phyloP scores from a whole-genome alignment of 2,329 filamentous ascomycete species.

The Hymenoscyphus fraxineus region DNA sequence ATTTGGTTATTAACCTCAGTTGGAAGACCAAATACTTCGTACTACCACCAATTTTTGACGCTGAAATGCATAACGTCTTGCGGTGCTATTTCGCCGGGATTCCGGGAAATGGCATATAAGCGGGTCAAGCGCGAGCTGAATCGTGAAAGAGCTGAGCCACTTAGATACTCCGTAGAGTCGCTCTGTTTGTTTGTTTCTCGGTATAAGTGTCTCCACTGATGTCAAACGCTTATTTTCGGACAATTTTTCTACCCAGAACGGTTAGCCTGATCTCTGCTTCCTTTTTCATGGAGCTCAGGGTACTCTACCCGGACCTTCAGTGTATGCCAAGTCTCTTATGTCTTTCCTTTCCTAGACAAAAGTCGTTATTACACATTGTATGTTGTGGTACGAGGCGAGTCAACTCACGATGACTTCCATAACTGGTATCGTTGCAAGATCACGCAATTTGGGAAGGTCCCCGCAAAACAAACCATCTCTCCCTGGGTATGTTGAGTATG shows the following conservation, averaged over 20 bases:
- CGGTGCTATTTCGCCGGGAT: too few species aligned
- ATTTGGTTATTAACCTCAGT: too few species aligned
- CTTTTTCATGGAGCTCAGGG: neutral
- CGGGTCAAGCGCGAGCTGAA: too few species aligned
- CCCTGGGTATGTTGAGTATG: neutral
- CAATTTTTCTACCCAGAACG: neutral
- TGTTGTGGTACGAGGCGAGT: neutral
- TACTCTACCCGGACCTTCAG: neutral
- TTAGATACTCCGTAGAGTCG: too few species aligned
- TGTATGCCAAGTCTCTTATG: slow-evolving; percentile 15
- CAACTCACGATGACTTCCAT: neutral
- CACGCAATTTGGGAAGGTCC: neutral
- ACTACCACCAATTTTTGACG: too few species aligned
- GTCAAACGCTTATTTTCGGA: neutral
- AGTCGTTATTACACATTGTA: slow-evolving; percentile 2
- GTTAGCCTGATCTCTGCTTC: neutral
- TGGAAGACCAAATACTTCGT: too few species aligned
- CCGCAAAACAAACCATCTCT: neutral
- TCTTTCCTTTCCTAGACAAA: slow-evolving; percentile 18
- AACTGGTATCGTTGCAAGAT: neutral
- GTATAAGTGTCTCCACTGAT: neutral
- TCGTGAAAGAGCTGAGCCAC: too few species aligned
- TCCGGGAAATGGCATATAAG: too few species aligned
- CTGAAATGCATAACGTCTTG: too few species aligned
- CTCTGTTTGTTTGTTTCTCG: too few species aligned